phyloP scores from a whole-genome alignment of 352 stramenopile species.

The Globisporangium nagaii region DNA sequence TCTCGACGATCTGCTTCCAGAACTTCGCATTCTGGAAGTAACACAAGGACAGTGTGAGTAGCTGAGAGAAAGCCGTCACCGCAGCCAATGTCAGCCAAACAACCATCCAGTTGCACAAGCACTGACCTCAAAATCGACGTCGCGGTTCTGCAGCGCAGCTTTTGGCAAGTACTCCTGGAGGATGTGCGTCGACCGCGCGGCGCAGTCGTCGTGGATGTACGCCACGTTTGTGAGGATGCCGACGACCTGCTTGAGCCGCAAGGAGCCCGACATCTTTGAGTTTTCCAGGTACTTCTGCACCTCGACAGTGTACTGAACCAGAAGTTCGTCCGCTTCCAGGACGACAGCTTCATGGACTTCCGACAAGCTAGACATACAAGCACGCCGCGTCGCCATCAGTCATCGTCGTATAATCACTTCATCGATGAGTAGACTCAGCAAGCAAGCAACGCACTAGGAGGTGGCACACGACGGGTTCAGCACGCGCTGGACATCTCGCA shows the following conservation, averaged over 20 bases:
- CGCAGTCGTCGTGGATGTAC: constrained; percentile 12
- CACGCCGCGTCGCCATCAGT: not conserved
- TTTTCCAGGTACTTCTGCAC: constrained; percentile 56
- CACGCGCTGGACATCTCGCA: constrained; percentile 70
- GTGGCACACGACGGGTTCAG: constrained; percentile 78
- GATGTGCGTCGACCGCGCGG: constrained; percentile 10
- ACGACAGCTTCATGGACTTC: constrained; percentile 61
- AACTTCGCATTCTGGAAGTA: constrained; percentile 34
- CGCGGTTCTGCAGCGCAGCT: constrained; percentile 7
- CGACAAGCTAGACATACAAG: constrained; percentile 24
- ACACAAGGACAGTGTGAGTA: not conserved
- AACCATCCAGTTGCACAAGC: not conserved
- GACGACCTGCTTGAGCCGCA: constrained; percentile 61
- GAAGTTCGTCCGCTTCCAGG: constrained; percentile 47
- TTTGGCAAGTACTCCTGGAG: constrained; percentile 11
- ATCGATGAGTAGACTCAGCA: not conserved
- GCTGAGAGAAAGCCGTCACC: not conserved
- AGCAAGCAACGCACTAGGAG: constrained; percentile 40
- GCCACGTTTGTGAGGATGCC: constrained; percentile 66
- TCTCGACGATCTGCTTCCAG: constrained; percentile 41
- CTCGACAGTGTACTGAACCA: constrained; percentile 58
- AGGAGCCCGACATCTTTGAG: constrained; percentile 51
- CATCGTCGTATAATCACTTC: no score
- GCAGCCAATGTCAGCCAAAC: constrained; percentile 3
- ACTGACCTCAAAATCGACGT: constrained; percentile 51